These are phyloP conservation scores for Coniosporium apollinis DNA, from an alignment of 495 filamentous ascomycete species.

Conservation along the genomic window DNA sequence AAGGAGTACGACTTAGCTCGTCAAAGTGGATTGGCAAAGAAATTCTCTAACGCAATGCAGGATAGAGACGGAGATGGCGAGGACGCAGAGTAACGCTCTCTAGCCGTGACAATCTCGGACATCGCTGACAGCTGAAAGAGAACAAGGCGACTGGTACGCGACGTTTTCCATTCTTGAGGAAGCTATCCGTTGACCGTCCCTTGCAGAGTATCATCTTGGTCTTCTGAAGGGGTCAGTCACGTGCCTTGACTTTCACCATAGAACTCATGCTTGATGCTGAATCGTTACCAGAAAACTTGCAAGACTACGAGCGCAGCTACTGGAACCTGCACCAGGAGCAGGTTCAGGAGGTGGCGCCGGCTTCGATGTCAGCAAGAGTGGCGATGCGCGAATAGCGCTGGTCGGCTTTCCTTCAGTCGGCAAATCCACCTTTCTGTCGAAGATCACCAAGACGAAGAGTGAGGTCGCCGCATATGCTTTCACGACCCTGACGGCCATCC, in stretches of 20 bases:
- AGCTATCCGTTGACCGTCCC: slow-evolving; percentile 14
- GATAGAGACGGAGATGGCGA: slow-evolving; percentile 99
- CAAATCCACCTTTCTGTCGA: slow-evolving; percentile 96
- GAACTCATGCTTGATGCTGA: slow-evolving; percentile 8
- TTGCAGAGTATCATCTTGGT: slow-evolving; percentile 88
- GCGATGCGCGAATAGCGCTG: slow-evolving; percentile 91
- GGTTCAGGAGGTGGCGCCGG: slow-evolving; percentile 56
- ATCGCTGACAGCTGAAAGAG: slow-evolving; percentile 38
- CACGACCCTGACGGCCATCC: slow-evolving; percentile 95
- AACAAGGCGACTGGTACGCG: slow-evolving; percentile 92
- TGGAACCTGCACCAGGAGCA: slow-evolving; percentile 74
- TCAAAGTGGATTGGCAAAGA: slow-evolving; percentile 1
- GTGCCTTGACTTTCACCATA: not conserved
- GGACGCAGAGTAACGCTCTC: slow-evolving; percentile 66
- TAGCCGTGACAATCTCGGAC: not conserved
- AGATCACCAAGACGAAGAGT: slow-evolving; percentile 96
- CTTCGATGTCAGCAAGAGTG: slow-evolving; percentile 94
- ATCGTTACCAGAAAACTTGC: slow-evolving; percentile 63
- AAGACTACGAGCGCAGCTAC: slow-evolving; percentile 80
- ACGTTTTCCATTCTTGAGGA: not conserved
- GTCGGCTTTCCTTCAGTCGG: slow-evolving; percentile 98
- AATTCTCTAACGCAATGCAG: slow-evolving; percentile 33
- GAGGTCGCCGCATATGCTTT: slow-evolving; percentile 95
- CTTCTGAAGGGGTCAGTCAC: slow-evolving; percentile 71
- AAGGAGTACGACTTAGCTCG: slow-evolving; percentile 54